Percentiles rank a stretch among this genome's conserved stretches.
Evolutionary conservation across 345 rosid genomes (phyloP).

Genomic region (Brassica incana): DNA sequence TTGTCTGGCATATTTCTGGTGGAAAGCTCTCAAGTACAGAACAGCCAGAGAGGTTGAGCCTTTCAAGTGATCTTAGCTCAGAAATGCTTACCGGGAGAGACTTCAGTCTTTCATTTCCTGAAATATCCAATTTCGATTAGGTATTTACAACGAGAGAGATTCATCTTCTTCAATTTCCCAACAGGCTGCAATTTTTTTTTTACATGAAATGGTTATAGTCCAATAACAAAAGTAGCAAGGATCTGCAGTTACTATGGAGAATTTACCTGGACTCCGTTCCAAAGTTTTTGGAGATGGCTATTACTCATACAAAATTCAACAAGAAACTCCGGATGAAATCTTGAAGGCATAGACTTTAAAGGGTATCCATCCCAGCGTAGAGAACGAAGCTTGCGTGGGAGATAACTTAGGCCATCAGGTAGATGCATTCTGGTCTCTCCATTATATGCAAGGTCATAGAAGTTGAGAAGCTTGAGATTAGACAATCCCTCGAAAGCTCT

Average conservation of each 20-base stretch:
- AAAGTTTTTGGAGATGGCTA: constrained; percentile 36
- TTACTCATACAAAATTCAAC: constrained; percentile 32
- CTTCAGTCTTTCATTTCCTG: constrained; percentile 24
- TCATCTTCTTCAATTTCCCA: constrained; percentile 30
- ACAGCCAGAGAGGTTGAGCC: constrained; percentile 36
- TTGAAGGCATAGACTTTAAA: constrained; percentile 37
- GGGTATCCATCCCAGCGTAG: constrained; percentile 41
- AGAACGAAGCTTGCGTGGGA: constrained; percentile 32
- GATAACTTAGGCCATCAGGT: constrained; percentile 21
- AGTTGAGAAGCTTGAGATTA: constrained; percentile 34
- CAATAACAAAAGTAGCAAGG: not conserved
- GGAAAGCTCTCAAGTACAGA: constrained; percentile 34
- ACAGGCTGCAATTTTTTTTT: constrained; percentile 31
- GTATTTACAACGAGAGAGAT: constrained; percentile 31
- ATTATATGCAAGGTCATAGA: constrained; percentile 29
- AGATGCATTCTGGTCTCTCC: constrained; percentile 31
- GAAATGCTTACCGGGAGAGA: constrained; percentile 34
- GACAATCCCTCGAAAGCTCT: constrained; percentile 31
- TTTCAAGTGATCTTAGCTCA: constrained; percentile 36
- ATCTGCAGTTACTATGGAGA: not conserved
- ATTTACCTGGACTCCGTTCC: constrained; percentile 35
- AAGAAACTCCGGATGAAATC: constrained; percentile 30
- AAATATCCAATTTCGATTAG: constrained; percentile 27
- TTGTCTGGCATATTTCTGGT: constrained; percentile 19
- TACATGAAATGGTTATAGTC: not conserved